A percentile compares a stretch with the other conserved stretches of the same genome.
Conservation (phyloP, 805 yeast species). For the Hanseniaspora meyeri region DNA sequence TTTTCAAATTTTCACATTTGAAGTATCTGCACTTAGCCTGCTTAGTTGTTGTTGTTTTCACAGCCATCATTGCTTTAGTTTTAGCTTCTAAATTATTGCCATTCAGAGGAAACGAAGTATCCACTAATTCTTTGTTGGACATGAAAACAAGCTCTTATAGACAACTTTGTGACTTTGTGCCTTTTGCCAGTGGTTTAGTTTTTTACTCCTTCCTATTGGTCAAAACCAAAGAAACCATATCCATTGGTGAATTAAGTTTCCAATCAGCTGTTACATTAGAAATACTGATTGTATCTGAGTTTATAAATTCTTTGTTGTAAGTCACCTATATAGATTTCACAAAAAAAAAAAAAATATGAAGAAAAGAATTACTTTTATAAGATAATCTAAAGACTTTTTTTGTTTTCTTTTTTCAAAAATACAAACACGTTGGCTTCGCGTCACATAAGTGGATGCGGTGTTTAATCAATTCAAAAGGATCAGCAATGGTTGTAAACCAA, state of each 20-base stretch:
- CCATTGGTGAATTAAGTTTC: background rate
- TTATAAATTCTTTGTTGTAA: background rate
- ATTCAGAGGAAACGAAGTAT: background rate
- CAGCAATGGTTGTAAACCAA: background rate
- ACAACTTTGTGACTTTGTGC: background rate
- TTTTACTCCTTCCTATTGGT: background rate
- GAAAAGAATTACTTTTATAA: background rate
- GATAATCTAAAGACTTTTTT: background rate
- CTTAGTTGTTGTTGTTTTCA: background rate
- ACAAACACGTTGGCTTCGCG: background rate
- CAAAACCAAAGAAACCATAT: background rate
- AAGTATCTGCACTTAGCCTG: constrained; percentile 16
- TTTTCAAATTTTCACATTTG: constrained; percentile 7
- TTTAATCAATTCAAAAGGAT: too few species aligned
- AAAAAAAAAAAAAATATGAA: background rate
- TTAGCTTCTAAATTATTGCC: background rate
- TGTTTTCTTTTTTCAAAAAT: background rate
- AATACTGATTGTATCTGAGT: background rate
- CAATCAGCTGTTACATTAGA: background rate
- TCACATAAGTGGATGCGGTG: background rate
- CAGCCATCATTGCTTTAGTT: background rate
- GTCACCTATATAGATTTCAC: background rate
- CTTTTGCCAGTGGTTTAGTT: background rate
- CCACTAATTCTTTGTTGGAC: background rate
- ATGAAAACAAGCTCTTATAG: background rate